Conservation (phyloP, 768 basidiomycete genomes). For the Lactarius tabidus region DNA sequence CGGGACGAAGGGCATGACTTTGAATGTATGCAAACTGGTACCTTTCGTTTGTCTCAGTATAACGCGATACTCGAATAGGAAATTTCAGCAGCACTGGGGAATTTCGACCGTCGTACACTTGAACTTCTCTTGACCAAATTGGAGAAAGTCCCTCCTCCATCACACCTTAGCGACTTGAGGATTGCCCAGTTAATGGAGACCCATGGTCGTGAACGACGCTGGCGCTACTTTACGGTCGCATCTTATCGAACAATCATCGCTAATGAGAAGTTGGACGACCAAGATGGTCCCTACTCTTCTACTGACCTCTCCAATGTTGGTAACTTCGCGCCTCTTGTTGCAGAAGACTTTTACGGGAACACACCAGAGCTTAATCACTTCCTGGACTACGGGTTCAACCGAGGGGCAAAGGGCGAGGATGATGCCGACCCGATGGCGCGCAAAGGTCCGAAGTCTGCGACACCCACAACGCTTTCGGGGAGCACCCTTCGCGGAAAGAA, state of each 20-base stretch:
- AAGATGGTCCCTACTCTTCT: conserved; percentile 40
- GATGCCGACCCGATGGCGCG: conserved; percentile 16
- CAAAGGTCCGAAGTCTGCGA: conserved; percentile 26
- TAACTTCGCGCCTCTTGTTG: conserved; percentile 46
- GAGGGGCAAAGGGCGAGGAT: conserved; percentile 6
- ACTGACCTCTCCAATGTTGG: conserved; percentile 50
- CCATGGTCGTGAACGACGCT: conserved; percentile 78
- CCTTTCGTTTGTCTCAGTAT: background rate
- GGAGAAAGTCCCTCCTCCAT: conserved; percentile 57
- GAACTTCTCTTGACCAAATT: conserved; percentile 75
- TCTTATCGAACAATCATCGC: conserved; percentile 62
- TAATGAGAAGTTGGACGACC: conserved; percentile 60
- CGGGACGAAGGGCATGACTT: conserved; percentile 64
- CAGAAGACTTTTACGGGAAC: conserved; percentile 52
- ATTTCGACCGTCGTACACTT: conserved; percentile 77
- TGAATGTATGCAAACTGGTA: conserved; percentile 47
- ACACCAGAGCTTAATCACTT: conserved; percentile 40
- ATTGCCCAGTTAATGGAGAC: conserved; percentile 76
- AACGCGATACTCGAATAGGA: conserved; percentile 43
- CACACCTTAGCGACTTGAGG: conserved; percentile 68
- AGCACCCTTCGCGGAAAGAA: conserved; percentile 29
- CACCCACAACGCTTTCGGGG: conserved; percentile 30
- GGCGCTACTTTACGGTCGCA: conserved; percentile 74
- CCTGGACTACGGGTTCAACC: conserved; percentile 47
- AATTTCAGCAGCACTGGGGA: conserved; percentile 53